Evolutionary conservation across 2,329 filamentous ascomycete species (phyloP), one percentile per base, ranked within the genome.

Genomic region (Epichloe sylvatica): DNA sequence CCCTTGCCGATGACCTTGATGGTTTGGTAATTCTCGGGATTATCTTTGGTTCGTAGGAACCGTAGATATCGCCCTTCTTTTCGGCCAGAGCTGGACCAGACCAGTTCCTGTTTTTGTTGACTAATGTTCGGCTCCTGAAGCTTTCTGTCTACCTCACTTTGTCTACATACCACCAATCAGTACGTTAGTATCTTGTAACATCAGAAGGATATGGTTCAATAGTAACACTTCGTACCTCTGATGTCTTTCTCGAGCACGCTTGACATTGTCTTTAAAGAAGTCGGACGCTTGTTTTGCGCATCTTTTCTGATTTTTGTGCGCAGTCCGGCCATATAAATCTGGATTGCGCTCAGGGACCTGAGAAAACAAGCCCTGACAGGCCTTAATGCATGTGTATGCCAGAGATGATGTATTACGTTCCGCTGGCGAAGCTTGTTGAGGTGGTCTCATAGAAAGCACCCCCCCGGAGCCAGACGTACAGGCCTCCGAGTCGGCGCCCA

Each of bases 181-280:
- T 25, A 34, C 12, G 45, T 17, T 15, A 17, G 43, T 43, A 30
- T 25, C 23, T 6, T 25, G 23, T 25, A 25, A 25, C 6, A 25
- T 25, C 23, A 6, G 7, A 7, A 25, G 23, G 23, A 25, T 25
- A 7, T 2, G 23, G 5, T 25, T 25, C 6, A 30, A 19, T 40
- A 30, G 19, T 42, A 35, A 39, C 17, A 25, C 6, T 25, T 7
- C 6, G 23, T 7, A 25, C 23, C 90, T 84, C 67, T 94, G 83
- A 66, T 98, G 97, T 52, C 92, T 83, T 70, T 97, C 92, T 58
- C 91, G 80, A 47, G 92, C 92, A 59, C 92, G 81, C 74, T 95
- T 91, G 50, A 98, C 94, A 65, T 91, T 97, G 69, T 98, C 91
- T 69, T 94, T 94, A 80, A 97, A 98, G 73, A 97, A 97, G 59